Conservation (phyloP, 2,329 filamentous ascomycete species). For the Venturia carpophila region DNA sequence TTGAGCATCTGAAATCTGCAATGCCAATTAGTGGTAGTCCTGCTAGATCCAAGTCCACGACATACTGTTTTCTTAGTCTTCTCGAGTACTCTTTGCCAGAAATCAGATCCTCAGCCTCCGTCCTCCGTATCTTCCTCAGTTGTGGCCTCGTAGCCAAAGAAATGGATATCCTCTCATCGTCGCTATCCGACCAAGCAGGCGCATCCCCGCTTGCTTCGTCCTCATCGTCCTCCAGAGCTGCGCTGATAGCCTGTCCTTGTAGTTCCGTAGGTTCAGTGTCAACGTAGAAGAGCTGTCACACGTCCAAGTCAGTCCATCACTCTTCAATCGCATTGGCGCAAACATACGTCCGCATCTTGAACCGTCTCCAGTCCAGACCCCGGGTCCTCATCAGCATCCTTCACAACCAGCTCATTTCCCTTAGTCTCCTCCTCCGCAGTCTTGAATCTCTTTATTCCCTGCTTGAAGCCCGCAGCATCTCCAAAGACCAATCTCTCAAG, state of each 20-base stretch:
- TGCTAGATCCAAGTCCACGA: not conserved
- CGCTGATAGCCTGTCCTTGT: constrained; percentile 35
- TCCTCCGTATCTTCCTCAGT: constrained; percentile 72
- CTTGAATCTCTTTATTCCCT: constrained; percentile 58
- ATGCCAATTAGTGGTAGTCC: constrained; percentile 15
- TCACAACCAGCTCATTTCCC: constrained; percentile 26
- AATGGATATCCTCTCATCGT: constrained; percentile 79
- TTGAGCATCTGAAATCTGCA: constrained; percentile 44
- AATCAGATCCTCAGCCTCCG: constrained; percentile 77
- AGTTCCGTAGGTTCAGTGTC: constrained; percentile 54
- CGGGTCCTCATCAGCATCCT: constrained; percentile 41
- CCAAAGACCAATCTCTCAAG: constrained; percentile 85
- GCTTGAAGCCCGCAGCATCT: constrained; percentile 71
- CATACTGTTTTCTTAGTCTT: constrained; percentile 70
- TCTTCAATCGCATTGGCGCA: not conserved
- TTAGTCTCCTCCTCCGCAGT: constrained; percentile 34
- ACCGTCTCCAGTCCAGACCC: constrained; percentile 51
- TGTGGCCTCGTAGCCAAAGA: constrained; percentile 70
- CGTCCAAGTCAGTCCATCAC: constrained; percentile 4
- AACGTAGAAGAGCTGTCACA: constrained; percentile 63
- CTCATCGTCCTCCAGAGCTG: constrained; percentile 36
- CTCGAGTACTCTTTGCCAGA: constrained; percentile 77
- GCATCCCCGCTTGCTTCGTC: constrained; percentile 36
- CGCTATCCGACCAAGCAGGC: constrained; percentile 86
- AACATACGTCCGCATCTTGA: constrained; percentile 61